Conservation (phyloP, 169 alveolate genomes). For the Fabrea salina region DNA sequence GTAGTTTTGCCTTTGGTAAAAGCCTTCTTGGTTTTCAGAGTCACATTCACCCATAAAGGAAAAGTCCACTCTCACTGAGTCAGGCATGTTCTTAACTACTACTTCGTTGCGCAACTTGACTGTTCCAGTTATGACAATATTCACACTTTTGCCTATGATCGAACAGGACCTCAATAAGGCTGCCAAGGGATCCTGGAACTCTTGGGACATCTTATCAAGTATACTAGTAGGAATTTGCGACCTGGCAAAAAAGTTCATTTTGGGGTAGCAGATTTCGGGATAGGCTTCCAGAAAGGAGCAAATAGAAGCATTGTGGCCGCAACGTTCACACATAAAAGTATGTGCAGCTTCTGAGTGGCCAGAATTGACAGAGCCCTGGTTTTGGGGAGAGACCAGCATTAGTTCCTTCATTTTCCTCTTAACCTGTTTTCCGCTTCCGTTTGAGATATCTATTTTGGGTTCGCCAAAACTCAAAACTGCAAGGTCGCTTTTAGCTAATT, state of each 20-base stretch:
- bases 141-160: background rate
- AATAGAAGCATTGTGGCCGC: background rate
- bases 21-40: background rate
- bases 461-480: slow-evolving; percentile 12
- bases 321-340: slow-evolving; percentile 3
- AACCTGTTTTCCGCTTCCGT: background rate
- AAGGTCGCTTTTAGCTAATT: slow-evolving; percentile 6
- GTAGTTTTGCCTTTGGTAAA: background rate
- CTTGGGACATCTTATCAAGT: background rate
- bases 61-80: background rate
- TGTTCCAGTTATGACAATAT: background rate
- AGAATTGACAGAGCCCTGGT: background rate
- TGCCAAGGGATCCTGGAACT: background rate
- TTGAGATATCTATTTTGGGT: background rate
- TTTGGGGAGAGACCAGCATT: background rate
- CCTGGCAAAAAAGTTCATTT: background rate
- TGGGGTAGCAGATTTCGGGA: background rate
- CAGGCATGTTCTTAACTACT: background rate
- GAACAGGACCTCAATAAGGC: background rate
- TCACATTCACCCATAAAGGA: too few relatives aligned
- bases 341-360: too few relatives aligned
- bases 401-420: background rate
- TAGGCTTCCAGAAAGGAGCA: background rate
- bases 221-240: background rate
- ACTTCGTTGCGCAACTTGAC: background rate